A percentile compares a stretch with the other conserved stretches of the same genome.
Evolutionary conservation across 1,284 basidiomycete species (phyloP).

Genomic region (Cutaneotrichosporon arboriforme): DNA sequence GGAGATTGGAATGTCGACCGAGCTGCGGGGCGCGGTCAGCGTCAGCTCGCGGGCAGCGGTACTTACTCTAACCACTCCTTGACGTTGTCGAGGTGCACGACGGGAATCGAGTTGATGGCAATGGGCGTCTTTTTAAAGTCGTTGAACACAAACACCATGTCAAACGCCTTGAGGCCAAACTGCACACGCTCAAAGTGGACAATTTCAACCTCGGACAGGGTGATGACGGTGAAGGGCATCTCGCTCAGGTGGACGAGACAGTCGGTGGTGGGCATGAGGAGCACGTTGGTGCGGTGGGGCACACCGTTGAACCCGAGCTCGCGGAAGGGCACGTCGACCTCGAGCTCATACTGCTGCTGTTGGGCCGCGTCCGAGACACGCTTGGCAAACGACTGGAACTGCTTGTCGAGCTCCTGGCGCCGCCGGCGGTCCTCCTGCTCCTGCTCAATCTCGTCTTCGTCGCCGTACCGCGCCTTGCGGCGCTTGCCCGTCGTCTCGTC

Average conservation of each 20-base stretch:
- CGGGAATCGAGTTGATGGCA: conserved; percentile 95
- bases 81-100: conserved; percentile 81
- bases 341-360: conserved; percentile 65
- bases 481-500: conserved; percentile 94
- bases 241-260: conserved; percentile 95
- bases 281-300: conserved; percentile 89
- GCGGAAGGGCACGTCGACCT: conserved; percentile 94
- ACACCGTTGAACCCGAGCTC: conserved; percentile 97
- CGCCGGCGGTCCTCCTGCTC: conserved; percentile 95
- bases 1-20: conserved; percentile 91
- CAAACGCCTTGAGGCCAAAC: conserved; percentile 94
- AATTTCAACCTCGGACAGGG: conserved; percentile 89
- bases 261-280: conserved; percentile 93
- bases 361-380: conserved; percentile 81
- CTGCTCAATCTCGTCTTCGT: conserved; percentile 98
- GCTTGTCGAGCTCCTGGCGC: conserved; percentile 83
- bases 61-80: conserved; percentile 97
- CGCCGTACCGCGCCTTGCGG: conserved; percentile 92
- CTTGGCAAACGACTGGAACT: conserved; percentile 90
- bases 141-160: conserved; percentile 92
- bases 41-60: background rate
- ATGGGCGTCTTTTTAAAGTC: conserved; percentile 89
- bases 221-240: conserved; percentile 92
- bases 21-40: no score
- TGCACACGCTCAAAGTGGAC: conserved; percentile 96